A percentile compares a stretch with the other conserved stretches of the same genome.
Conservation (phyloP, 1,284 basidiomycete genomes). For the Trametes hirsuta region DNA sequence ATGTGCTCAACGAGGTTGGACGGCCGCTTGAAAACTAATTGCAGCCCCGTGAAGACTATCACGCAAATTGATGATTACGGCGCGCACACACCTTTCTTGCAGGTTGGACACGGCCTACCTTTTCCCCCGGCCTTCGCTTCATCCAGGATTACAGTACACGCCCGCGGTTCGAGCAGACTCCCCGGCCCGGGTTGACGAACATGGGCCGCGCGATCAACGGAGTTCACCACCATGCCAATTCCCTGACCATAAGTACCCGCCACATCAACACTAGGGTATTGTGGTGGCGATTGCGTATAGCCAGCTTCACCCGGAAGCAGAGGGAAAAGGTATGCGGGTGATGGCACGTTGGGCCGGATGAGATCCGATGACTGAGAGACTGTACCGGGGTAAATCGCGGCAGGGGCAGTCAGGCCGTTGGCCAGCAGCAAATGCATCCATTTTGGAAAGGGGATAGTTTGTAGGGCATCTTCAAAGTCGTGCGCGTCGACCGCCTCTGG, state of each 20-base stretch:
- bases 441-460: background rate
- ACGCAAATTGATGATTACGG: background rate
- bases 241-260: constrained; percentile 13
- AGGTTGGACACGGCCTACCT: background rate
- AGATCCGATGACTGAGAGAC: background rate
- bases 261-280: constrained; percentile 5
- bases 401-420: background rate
- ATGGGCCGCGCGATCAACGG: background rate
- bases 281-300: constrained; percentile 10
- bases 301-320: background rate
- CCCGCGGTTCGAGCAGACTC: background rate
- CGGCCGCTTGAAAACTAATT: background rate
- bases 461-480: background rate
- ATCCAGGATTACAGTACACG: background rate
- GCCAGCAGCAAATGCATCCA: background rate
- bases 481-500: background rate
- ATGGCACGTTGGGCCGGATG: background rate
- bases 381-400: background rate
- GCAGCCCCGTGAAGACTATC: background rate
- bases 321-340: background rate
- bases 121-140: background rate
- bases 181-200: background rate
- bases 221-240: constrained; percentile 7
- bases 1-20: constrained; percentile 8
- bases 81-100: background rate